phyloP scores from a whole-genome alignment of 2,329 filamentous ascomycete genomes.

The Fusarium veterinarium region DNA sequence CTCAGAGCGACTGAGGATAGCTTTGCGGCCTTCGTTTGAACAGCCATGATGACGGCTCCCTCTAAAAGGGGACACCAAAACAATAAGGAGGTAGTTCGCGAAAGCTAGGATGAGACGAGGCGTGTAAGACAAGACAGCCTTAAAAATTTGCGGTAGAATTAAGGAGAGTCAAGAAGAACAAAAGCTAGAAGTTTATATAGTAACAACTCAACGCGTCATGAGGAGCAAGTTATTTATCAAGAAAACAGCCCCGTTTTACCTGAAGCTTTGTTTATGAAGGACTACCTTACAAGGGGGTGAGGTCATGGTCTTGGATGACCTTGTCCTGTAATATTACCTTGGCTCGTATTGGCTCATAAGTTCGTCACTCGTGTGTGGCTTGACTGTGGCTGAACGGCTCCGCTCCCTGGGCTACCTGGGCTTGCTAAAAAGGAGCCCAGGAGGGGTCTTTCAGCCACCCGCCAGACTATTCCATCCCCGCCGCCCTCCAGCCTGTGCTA shows the following conservation, averaged over 20 bases:
- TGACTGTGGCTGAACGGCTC: constrained; percentile 32
- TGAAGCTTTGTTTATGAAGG: constrained; percentile 23
- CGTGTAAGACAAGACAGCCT: constrained; percentile 7
- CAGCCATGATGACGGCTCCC: constrained; percentile 42
- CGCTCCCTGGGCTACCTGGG: not conserved
- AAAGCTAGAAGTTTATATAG: constrained; percentile 10
- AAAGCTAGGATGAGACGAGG: constrained; percentile 11
- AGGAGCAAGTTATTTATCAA: constrained; percentile 15
- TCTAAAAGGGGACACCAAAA: constrained; percentile 19
- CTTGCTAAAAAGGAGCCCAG: constrained; percentile 17
- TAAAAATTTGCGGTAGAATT: constrained; percentile 1
- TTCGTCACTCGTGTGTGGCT: constrained; percentile 19
- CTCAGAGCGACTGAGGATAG: constrained; percentile 53
- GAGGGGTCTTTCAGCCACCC: constrained; percentile 21
- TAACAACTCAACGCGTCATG: constrained; percentile 28
- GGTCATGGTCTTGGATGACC: constrained; percentile 31
- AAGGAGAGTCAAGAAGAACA: constrained; percentile 42
- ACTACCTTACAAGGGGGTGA: constrained; percentile 33
- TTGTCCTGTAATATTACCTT: constrained; percentile 21
- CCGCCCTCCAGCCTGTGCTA: not conserved
- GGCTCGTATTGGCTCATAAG: constrained; percentile 30
- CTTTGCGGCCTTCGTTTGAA: constrained; percentile 49
- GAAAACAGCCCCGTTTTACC: constrained; percentile 28
- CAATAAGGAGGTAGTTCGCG: constrained; percentile 11
- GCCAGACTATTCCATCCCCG: not conserved